phyloP scores from a whole-genome alignment of 2,329 filamentous ascomycete species.

The Blastomyces silverae region DNA sequence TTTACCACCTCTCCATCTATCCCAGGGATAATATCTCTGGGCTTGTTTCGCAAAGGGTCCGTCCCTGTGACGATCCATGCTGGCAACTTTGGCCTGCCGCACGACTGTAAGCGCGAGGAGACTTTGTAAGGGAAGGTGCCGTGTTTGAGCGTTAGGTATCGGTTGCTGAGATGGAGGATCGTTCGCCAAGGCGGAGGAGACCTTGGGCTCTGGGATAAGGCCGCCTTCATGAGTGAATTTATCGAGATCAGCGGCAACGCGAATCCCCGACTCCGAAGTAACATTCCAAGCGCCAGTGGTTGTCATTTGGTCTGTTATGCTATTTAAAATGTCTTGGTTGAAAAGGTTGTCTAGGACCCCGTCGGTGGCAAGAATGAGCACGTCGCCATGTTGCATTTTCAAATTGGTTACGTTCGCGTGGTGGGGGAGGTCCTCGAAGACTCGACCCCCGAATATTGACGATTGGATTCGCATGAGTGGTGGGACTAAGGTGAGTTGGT shows the following conservation, averaged over 20 bases:
- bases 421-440: slow-evolving; percentile 73
- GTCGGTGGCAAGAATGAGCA: slow-evolving; percentile 89
- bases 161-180: slow-evolving; percentile 15
- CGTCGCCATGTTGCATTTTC: slow-evolving; percentile 76
- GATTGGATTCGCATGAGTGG: slow-evolving; percentile 70
- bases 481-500: slow-evolving; percentile 84
- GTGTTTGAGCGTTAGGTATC: slow-evolving; percentile 21
- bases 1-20: slow-evolving; percentile 87
- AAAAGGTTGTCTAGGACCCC: slow-evolving; percentile 95
- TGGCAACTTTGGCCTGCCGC: slow-evolving; percentile 74
- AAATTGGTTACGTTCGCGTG: slow-evolving; percentile 77
- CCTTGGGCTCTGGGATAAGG: slow-evolving; percentile 25
- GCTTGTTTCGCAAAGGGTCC: slow-evolving; percentile 95
- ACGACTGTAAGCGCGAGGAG: slow-evolving; percentile 73
- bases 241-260: slow-evolving; percentile 55
- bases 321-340: slow-evolving; percentile 76
- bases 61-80: slow-evolving; percentile 71
- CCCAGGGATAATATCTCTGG: slow-evolving; percentile 75
- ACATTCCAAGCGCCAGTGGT: slow-evolving; percentile 65
- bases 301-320: slow-evolving; percentile 72
- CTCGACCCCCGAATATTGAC: slow-evolving; percentile 72
- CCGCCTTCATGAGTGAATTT: slow-evolving; percentile 48
- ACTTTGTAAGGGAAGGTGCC: slow-evolving; percentile 60
- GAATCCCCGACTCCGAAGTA: slow-evolving; percentile 53
- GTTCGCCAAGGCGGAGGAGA: slow-evolving; percentile 21